phyloP scores from a whole-genome alignment of 495 filamentous ascomycete genomes.

The Amorphotheca resinae region DNA sequence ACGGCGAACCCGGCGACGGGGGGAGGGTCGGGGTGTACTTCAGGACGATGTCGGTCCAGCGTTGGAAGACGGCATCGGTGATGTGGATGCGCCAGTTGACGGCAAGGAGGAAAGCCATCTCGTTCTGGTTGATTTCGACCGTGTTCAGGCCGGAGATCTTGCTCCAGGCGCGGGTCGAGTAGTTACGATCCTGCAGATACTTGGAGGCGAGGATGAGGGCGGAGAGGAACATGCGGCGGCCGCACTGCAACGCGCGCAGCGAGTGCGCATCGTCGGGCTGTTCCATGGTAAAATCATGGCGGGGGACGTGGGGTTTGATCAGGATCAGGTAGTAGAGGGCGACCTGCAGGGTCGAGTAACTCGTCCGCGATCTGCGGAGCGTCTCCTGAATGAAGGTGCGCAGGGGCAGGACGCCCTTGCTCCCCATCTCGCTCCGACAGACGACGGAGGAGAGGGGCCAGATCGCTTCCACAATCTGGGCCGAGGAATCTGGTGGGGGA shows the following conservation, averaged over 20 bases:
- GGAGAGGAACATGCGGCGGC: constrained; percentile 93
- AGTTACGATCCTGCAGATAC: constrained; percentile 96
- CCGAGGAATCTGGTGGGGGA: constrained; percentile 68
- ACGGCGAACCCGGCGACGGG: constrained; percentile 39
- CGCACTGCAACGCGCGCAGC: constrained; percentile 81
- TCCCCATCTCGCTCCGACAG: constrained; percentile 41
- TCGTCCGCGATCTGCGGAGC: constrained; percentile 83
- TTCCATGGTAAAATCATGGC: constrained; percentile 72
- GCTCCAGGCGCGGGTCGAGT: constrained; percentile 93
- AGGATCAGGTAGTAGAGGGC: constrained; percentile 93
- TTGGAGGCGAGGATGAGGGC: constrained; percentile 91
- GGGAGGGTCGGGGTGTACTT: constrained; percentile 64
- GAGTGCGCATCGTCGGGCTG: constrained; percentile 62
- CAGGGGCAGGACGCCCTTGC: constrained; percentile 69
- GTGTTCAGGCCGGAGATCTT: constrained; percentile 92
- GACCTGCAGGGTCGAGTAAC: constrained; percentile 94
- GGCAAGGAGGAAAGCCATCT: constrained; percentile 80
- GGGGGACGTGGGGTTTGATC: constrained; percentile 82
- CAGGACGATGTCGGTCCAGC: constrained; percentile 84
- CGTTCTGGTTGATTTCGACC: constrained; percentile 88
- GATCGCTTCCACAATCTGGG: constrained; percentile 93
- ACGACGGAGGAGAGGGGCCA: constrained; percentile 71
- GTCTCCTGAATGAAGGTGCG: constrained; percentile 97
- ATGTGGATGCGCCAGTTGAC: constrained; percentile 94
- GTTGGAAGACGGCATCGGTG: constrained; percentile 72